Conservation (phyloP, 345 rosid species). For the Acer negundo region DNA sequence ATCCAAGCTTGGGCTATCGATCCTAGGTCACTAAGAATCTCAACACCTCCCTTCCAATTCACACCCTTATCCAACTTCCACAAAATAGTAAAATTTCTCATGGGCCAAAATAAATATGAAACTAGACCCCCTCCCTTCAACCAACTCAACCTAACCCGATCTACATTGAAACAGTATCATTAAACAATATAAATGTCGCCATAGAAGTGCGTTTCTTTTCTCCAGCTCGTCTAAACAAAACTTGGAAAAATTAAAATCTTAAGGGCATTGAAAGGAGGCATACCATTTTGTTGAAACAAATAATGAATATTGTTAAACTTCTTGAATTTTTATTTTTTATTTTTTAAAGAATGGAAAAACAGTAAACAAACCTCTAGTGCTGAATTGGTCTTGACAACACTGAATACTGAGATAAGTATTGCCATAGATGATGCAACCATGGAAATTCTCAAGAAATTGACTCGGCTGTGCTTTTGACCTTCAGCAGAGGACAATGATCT, state of each 20-base stretch:
- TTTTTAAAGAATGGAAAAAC: not conserved
- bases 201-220: not conserved
- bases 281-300: not conserved
- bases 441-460: slow-evolving; percentile 28
- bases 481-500: not conserved
- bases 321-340: no score
- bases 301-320: not conserved
- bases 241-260: not conserved
- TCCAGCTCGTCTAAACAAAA: not conserved
- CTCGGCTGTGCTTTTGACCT: slow-evolving; percentile 32
- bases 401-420: slow-evolving; percentile 21
- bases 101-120: not conserved
- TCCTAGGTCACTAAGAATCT: not conserved
- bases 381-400: slow-evolving; percentile 17
- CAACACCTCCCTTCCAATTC: not conserved
- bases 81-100: not conserved
- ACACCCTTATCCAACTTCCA: not conserved
- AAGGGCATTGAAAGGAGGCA: not conserved
- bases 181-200: not conserved
- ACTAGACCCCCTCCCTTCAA: not conserved
- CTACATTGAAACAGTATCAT: not conserved
- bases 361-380: slow-evolving; percentile 29
- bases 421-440: slow-evolving; percentile 16
- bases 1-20: not conserved
- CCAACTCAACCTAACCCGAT: not conserved